Evolutionary conservation across 345 rosid species (phyloP).

Genomic region (Euphorbia pulcherrima): DNA sequence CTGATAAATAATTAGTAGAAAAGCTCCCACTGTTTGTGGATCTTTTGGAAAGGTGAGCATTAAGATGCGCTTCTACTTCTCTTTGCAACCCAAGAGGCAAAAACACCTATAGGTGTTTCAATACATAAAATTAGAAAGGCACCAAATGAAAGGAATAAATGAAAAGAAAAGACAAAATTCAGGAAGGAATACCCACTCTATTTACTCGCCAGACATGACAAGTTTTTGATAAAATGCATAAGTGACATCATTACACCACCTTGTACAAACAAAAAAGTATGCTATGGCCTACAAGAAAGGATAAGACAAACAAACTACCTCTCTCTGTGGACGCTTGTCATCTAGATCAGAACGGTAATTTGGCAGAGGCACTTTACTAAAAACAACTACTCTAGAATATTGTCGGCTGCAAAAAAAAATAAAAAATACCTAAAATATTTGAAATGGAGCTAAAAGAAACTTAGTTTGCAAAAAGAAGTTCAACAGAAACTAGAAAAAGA

Average conservation of each 20-base stretch:
- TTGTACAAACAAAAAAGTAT: constrained; percentile 6
- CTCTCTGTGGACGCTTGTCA: constrained; percentile 83
- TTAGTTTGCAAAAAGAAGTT: too few species aligned
- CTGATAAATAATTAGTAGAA: constrained; percentile 44
- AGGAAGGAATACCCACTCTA: constrained; percentile 4
- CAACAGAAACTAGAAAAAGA: too few species aligned
- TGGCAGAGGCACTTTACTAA: constrained; percentile 87
- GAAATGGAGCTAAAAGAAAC: too few species aligned
- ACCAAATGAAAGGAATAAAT: background rate
- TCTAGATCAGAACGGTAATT: constrained; percentile 96
- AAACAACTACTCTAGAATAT: constrained; percentile 72
- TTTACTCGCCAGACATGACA: background rate
- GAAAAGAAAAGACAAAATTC: background rate
- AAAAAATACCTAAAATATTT: too few species aligned
- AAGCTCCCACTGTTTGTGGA: constrained; percentile 37
- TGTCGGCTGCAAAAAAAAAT: constrained; percentile 54
- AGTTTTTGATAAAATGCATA: constrained; percentile 6
- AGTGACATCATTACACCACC: background rate
- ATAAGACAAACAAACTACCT: constrained; percentile 40
- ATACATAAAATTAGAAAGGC: background rate
- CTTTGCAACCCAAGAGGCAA: constrained; percentile 52
- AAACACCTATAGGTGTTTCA: constrained; percentile 49
- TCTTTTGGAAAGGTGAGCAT: constrained; percentile 52
- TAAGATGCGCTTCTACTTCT: constrained; percentile 60
- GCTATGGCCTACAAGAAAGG: background rate